Evolutionary conservation across 2,329 filamentous ascomycete genomes (phyloP).

Genomic region (Paraphoma sp.): DNA sequence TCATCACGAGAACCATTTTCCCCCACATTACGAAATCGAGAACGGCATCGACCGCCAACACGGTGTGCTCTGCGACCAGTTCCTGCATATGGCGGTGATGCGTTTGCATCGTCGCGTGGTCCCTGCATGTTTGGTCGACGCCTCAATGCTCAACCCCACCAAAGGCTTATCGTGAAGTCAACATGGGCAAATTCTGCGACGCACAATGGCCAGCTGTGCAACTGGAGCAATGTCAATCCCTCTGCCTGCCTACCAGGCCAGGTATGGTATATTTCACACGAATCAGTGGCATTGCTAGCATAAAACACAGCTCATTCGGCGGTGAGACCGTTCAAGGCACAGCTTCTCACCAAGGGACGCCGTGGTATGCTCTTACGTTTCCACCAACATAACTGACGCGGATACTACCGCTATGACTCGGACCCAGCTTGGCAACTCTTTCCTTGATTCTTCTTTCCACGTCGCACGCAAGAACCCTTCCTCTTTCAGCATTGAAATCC

Average conservation of each 20-base stretch:
- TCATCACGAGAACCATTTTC: slow-evolving; percentile 13
- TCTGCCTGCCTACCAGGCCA: background rate
- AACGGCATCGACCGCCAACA: slow-evolving; percentile 11
- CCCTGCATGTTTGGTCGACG: slow-evolving; percentile 5
- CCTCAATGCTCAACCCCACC: background rate
- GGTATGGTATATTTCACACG: background rate
- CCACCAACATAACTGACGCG: slow-evolving; percentile 2
- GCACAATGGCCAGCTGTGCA: background rate
- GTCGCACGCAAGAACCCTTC: background rate
- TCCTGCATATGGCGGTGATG: slow-evolving; percentile 28
- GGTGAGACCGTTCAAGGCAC: background rate
- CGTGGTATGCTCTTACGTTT: background rate
- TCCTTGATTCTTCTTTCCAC: slow-evolving; percentile 1
- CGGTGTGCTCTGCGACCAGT: slow-evolving; percentile 19
- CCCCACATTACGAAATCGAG: slow-evolving; percentile 9
- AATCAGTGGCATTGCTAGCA: background rate
- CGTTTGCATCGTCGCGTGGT: slow-evolving; percentile 6
- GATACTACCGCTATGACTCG: background rate
- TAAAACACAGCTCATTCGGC: background rate
- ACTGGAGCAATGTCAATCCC: no score
- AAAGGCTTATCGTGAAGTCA: background rate
- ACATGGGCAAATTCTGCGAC: background rate
- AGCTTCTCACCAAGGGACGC: background rate
- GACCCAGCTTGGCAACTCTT: background rate
- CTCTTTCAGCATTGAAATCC: slow-evolving; percentile 1